Evolutionary conservation across 1,284 basidiomycete genomes (phyloP).

Genomic region (Cystobasidium sp.): DNA sequence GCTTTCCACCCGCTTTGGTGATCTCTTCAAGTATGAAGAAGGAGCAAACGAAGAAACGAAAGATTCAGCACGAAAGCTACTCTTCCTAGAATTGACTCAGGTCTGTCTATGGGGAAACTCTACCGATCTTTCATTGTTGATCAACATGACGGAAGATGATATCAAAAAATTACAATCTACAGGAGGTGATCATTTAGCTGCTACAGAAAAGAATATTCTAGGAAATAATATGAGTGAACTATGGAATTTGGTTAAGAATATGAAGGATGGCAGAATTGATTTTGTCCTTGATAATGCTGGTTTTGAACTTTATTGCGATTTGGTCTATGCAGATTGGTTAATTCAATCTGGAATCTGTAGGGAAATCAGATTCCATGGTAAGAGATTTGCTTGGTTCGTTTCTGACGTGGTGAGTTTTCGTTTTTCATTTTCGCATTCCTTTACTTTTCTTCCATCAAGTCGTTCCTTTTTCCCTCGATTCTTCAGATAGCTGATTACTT

Average conservation of each 20-base stretch:
- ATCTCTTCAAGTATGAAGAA: slow-evolving; percentile 70
- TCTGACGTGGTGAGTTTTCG: slow-evolving; percentile 70
- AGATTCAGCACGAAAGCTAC: slow-evolving; percentile 76
- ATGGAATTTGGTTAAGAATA: slow-evolving; percentile 77
- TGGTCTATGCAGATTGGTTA: slow-evolving; percentile 84
- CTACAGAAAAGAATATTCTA: slow-evolving; percentile 91
- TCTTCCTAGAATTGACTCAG: slow-evolving; percentile 94
- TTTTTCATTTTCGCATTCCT: no score
- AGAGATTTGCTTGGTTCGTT: slow-evolving; percentile 88
- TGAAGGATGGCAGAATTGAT: slow-evolving; percentile 83
- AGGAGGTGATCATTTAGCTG: slow-evolving; percentile 90
- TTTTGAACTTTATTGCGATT: slow-evolving; percentile 86
- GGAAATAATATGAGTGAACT: slow-evolving; percentile 79
- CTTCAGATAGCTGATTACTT: no score
- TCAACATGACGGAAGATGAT: slow-evolving; percentile 91
- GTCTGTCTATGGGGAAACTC: slow-evolving; percentile 95
- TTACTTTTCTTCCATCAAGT: no score
- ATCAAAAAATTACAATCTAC: slow-evolving; percentile 97
- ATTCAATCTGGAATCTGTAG: slow-evolving; percentile 86
- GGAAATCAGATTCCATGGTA: slow-evolving; percentile 89
- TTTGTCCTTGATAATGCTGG: slow-evolving; percentile 67
- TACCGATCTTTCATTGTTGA: slow-evolving; percentile 93
- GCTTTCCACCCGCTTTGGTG: slow-evolving; percentile 87
- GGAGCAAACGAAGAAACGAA: slow-evolving; percentile 66
- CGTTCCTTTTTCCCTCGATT: no score